phyloP scores from a whole-genome alignment of 1,284 basidiomycete species.

The Agroathelia rolfsii region DNA sequence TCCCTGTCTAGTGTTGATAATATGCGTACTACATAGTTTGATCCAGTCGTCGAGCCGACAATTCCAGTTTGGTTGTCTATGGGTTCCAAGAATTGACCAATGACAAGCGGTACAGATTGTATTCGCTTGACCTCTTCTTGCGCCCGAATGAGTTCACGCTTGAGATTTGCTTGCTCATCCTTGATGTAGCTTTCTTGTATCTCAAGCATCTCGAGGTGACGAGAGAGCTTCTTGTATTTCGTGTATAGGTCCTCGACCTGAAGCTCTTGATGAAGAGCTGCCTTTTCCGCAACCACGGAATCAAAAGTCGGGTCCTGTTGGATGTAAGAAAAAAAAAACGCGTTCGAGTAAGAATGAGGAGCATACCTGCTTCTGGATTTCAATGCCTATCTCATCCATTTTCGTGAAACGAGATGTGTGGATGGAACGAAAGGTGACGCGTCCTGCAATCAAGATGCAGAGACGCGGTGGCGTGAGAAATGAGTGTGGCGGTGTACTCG shows the following conservation, averaged over 20 bases:
- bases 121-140: constrained; percentile 99
- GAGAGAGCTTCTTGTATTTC: constrained; percentile 90
- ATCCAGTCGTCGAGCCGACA: constrained; percentile 96
- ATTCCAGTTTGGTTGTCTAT: constrained; percentile 98
- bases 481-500: too few relatives aligned
- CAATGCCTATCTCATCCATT: constrained; percentile 79
- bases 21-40: constrained; percentile 97
- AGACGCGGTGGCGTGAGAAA: too few relatives aligned
- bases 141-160: constrained; percentile 94
- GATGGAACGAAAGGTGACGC: constrained; percentile 45
- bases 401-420: constrained; percentile 15
- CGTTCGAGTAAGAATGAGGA: neutral
- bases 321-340: constrained; percentile 6
- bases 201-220: constrained; percentile 89
- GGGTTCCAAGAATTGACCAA: constrained; percentile 98
- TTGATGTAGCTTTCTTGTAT: constrained; percentile 98
- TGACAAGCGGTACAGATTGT: constrained; percentile 98
- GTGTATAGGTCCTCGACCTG: constrained; percentile 91
- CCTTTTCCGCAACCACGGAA: constrained; percentile 81
- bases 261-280: constrained; percentile 73
- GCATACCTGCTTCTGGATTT: constrained; percentile 75
- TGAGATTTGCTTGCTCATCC: constrained; percentile 96
- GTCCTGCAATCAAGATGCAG: constrained; percentile 21
- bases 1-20: constrained; percentile 96
- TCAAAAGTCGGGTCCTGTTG: constrained; percentile 84